Conservation (phyloP, 306 rosid genomes). For the Sechiopsis laciniata region DNA sequence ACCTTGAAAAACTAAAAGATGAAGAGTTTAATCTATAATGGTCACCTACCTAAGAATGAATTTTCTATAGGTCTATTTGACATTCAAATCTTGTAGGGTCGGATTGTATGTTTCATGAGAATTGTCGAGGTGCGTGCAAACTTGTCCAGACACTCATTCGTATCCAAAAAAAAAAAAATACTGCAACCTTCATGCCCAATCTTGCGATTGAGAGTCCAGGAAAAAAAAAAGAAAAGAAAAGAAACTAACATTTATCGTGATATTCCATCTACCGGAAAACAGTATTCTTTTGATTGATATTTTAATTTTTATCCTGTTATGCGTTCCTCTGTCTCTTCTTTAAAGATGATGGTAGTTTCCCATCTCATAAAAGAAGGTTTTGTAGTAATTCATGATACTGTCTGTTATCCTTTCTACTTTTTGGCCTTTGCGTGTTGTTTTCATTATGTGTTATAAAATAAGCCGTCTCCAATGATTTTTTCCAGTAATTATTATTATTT, state of each 20-base stretch:
- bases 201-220: background rate
- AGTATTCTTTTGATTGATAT: background rate
- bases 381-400: conserved; percentile 8
- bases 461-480: background rate
- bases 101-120: background rate
- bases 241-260: background rate
- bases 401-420: background rate
- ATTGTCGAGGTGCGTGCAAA: no score
- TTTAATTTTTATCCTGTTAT: background rate
- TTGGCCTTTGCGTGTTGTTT: background rate
- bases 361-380: background rate
- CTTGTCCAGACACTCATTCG: no score
- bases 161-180: no score
- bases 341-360: background rate
- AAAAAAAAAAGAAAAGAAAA: no score
- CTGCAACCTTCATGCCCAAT: background rate
- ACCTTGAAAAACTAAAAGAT: no score
- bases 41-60: no score
- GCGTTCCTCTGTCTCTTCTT: background rate
- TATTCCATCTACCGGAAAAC: background rate
- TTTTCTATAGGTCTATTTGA: no score
- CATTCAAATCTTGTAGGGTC: no score
- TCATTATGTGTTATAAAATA: background rate
- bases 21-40: no score
- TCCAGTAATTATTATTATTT: background rate